phyloP scores from a whole-genome alignment of 805 yeast species.

The Pichia phayaonensis region DNA sequence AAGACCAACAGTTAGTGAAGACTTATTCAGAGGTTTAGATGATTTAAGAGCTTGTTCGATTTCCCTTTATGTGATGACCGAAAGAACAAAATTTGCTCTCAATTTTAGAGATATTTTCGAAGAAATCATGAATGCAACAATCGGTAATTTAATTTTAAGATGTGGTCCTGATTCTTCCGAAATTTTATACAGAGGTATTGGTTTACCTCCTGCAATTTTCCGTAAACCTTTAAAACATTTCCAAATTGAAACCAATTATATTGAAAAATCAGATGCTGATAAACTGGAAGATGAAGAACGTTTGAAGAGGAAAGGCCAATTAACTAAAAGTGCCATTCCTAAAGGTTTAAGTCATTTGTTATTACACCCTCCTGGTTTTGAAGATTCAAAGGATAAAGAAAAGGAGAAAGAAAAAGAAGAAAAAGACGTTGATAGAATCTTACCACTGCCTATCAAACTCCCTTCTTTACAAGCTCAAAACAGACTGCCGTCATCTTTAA shows the following conservation, averaged over 20 bases:
- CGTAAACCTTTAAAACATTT: slow-evolving; percentile 36
- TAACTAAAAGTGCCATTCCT: slow-evolving; percentile 47
- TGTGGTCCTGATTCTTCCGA: slow-evolving; percentile 60
- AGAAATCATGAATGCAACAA: slow-evolving; percentile 56
- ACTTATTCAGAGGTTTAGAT: slow-evolving; percentile 47
- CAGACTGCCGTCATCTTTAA: slow-evolving; percentile 10
- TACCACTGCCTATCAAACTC: slow-evolving; percentile 12
- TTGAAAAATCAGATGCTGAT: slow-evolving; percentile 30
- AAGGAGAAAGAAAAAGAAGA: background rate
- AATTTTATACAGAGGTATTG: slow-evolving; percentile 35
- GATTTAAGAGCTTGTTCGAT: slow-evolving; percentile 60
- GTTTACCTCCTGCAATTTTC: slow-evolving; percentile 55
- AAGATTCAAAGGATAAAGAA: background rate
- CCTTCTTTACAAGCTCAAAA: slow-evolving; percentile 6
- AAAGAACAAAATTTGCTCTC: slow-evolving; percentile 53
- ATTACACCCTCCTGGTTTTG: slow-evolving; percentile 21
- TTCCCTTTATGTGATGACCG: slow-evolving; percentile 58
- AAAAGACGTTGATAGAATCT: slow-evolving; percentile 2
- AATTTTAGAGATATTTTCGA: slow-evolving; percentile 63
- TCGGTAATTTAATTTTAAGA: slow-evolving; percentile 52
- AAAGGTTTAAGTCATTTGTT: slow-evolving; percentile 45
- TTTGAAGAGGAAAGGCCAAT: slow-evolving; percentile 39
- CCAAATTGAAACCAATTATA: slow-evolving; percentile 26
- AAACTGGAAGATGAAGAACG: slow-evolving; percentile 41
- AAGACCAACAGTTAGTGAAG: slow-evolving; percentile 48